Evolutionary conservation across 768 basidiomycete species (phyloP).

Genomic region (Mrakia blollopis): DNA sequence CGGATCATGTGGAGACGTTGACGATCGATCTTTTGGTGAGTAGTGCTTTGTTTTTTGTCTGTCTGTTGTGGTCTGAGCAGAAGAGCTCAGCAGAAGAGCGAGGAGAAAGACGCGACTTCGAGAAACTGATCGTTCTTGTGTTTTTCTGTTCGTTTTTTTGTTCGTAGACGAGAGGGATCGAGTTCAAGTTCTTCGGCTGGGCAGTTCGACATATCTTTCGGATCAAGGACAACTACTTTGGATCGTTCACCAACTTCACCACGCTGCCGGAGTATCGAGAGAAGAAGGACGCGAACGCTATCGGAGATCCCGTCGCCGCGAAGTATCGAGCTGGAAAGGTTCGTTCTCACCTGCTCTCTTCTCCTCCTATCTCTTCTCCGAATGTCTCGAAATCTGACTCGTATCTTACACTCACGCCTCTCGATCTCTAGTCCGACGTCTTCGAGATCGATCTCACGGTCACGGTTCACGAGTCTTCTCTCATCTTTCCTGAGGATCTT

Average conservation of each 20-base stretch:
- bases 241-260: slow-evolving; percentile 85
- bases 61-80: no score
- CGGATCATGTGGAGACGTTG: slow-evolving; percentile 73
- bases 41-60: no score
- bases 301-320: slow-evolving; percentile 73
- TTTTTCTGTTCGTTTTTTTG: neutral
- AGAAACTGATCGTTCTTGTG: no score
- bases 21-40: slow-evolving; percentile 54
- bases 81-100: neutral
- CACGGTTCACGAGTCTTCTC: slow-evolving; percentile 51
- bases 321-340: slow-evolving; percentile 80
- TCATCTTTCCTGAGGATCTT: slow-evolving; percentile 58
- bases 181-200: slow-evolving; percentile 78
- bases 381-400: neutral
- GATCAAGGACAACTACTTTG: slow-evolving; percentile 88
- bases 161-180: slow-evolving; percentile 45
- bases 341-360: slow-evolving; percentile 32
- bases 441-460: slow-evolving; percentile 69
- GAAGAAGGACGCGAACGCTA: slow-evolving; percentile 55
- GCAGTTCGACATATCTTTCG: slow-evolving; percentile 81
- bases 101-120: neutral
- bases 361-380: neutral
- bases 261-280: slow-evolving; percentile 80
- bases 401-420: no score
- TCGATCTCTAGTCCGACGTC: slow-evolving; percentile 60